A percentile compares a stretch with the other conserved stretches of the same genome.
These are phyloP conservation scores for Pecoramyces ruminantium DNA, from an alignment of 192 early-diverging fungal species.

Conservation along the genomic window DNA sequence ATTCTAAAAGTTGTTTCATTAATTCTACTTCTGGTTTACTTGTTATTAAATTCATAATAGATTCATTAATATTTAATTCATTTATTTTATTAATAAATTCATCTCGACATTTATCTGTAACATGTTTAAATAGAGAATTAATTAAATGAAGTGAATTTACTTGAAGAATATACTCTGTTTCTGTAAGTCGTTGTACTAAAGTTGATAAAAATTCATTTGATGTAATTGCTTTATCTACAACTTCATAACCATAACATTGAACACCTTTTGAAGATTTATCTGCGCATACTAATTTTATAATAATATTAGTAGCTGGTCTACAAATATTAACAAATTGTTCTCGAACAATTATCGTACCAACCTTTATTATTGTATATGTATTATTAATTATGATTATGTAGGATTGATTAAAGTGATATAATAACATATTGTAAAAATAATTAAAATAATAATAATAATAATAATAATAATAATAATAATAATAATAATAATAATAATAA, in stretches of 20 bases:
- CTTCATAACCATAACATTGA: conserved; percentile 29
- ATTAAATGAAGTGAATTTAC: conserved; percentile 43
- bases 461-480: no score
- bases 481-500: no score
- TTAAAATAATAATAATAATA: no score
- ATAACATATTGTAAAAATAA: no score
- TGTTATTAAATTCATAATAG: conserved; percentile 23
- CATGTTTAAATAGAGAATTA: conserved; percentile 41
- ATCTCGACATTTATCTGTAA: conserved; percentile 25
- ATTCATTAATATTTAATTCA: conserved; percentile 19
- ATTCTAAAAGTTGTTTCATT: conserved; percentile 35
- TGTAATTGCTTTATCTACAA: conserved; percentile 26
- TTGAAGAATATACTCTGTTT: conserved; percentile 41
- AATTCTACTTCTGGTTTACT: conserved; percentile 38
- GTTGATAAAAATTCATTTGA: conserved; percentile 15
- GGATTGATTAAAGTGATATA: no score
- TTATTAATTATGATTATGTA: no score
- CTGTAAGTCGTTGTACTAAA: conserved; percentile 35
- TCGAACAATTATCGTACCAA: conserved; percentile 33
- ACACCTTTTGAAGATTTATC: conserved; percentile 12
- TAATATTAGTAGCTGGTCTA: conserved; percentile 49
- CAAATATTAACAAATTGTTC: conserved; percentile 51
- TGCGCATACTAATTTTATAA: conserved; percentile 39
- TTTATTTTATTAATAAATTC: conserved; percentile 27
- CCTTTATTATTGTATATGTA: conserved; percentile 3